Evolutionary conservation across 768 basidiomycete species (phyloP), one percentile per base, ranked within the genome.

Genomic region (Agrocybe chaxingu): DNA sequence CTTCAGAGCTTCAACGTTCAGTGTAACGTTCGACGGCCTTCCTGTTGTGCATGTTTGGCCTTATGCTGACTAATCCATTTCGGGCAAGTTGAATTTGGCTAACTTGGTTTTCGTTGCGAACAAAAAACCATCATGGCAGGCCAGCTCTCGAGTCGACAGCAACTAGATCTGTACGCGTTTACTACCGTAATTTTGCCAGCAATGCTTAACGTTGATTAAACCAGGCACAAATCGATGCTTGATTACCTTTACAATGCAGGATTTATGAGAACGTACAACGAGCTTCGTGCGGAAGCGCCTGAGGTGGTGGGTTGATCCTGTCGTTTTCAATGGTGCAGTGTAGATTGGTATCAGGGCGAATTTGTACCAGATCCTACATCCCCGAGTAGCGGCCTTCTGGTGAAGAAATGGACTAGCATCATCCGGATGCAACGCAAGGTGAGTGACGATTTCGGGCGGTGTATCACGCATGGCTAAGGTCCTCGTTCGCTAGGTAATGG

Each of bases 351-450:
- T 31, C 74, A 77, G 49, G 63, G 78, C 24, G 81, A 85, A 52
- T 89, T 87, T 65, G 75, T 78, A 3, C 89, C 89, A 11, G 93
- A 96, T 73, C 83, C 91, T 18, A 92, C 89, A 64, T 84, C 91
- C 45, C 88, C 90, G 66, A 87, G 85, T 61, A 84, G 85, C 1
- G 94, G 93, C 1, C 71, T 98, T 50, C 71, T 98, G 53, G 95
- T 92, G 75, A 96, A 96, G 85, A 98, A 98, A 69, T 98, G 95
- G 95, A 96, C 92, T 43, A 91, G 88, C 62, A 92, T 97, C 32
- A 95, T 98, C 51, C 80, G 95, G 57, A 69, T 98, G 65, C 95
- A 98, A 74, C 92, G 95, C 78, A 96, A 95, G 84, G 92, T 87
- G 47, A 34, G 59, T 46, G 32, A 24, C 47, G n/a, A 46, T 56